A percentile compares a stretch with the other conserved stretches of the same genome.
Conservation (phyloP, 441 rosid species). For the Eutrema salsugineum region DNA sequence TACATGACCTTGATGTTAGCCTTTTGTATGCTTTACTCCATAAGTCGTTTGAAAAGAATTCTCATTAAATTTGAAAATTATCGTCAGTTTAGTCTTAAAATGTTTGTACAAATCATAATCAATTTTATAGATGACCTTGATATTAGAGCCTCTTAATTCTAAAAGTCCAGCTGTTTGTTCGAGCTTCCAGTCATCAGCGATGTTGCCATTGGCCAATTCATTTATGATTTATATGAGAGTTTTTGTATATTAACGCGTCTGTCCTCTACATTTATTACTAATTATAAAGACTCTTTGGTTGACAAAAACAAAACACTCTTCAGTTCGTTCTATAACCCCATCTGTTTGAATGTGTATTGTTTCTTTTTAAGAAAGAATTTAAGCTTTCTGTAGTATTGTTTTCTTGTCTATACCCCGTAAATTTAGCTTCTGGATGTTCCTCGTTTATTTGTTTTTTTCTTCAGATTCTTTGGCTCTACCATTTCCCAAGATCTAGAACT, state of each 20-base stretch:
- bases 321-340: neutral
- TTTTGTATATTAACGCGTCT: conserved; percentile 5
- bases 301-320: neutral
- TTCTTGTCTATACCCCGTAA: conserved; percentile 7
- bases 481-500: neutral
- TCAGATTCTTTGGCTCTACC: neutral
- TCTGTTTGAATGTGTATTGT: conserved; percentile 6
- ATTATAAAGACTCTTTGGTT: neutral
- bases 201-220: conserved; percentile 24
- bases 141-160: neutral
- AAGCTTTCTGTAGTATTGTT: neutral
- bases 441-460: neutral
- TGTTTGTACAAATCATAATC: neutral
- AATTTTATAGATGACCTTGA: neutral
- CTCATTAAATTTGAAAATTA: neutral
- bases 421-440: neutral
- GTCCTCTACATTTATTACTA: conserved; percentile 18
- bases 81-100: neutral
- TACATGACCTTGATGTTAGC: neutral
- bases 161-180: conserved; percentile 24
- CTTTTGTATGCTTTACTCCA: neutral
- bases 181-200: conserved; percentile 14
- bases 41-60: neutral
- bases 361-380: neutral
- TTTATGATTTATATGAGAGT: conserved; percentile 5